Evolutionary conservation across 225 moss, liverwort and hornwort species (phyloP).

Genomic region (Asterella californica): DNA sequence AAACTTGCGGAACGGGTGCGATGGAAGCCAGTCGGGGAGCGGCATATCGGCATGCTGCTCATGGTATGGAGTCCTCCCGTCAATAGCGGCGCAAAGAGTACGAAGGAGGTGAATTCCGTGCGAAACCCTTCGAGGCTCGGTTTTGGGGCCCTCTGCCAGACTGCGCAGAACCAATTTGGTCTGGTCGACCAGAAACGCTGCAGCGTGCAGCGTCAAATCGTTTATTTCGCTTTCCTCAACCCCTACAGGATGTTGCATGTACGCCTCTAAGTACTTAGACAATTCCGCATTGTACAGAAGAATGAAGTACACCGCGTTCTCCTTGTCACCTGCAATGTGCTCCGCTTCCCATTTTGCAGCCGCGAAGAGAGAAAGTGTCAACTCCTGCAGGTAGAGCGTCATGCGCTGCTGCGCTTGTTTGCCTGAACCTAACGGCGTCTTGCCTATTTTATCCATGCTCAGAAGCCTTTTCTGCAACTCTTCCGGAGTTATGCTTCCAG

Average conservation of each 20-base stretch:
- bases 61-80: constrained; percentile 9
- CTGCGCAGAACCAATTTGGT: constrained; percentile 9
- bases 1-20: constrained; percentile 12
- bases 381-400: constrained; percentile 16
- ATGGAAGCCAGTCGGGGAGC: constrained; percentile 16
- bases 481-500: constrained; percentile 1
- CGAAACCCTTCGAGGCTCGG: constrained; percentile 1
- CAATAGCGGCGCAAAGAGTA: not conserved
- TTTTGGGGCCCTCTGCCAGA: constrained; percentile 4
- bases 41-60: constrained; percentile 3
- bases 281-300: constrained; percentile 6
- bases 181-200: constrained; percentile 14
- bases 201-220: constrained; percentile 6
- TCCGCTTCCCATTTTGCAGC: constrained; percentile 19
- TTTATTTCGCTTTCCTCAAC: constrained; percentile 7
- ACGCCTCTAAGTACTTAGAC: constrained; percentile 19
- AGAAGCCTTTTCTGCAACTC: constrained; percentile 16
- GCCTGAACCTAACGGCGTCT: not conserved
- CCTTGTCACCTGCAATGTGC: not conserved
- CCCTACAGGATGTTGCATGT: constrained; percentile 6
- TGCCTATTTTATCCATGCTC: constrained; percentile 15
- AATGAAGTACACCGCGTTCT: not conserved
- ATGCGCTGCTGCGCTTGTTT: not conserved
- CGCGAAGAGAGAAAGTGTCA: constrained; percentile 14
- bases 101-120: constrained; percentile 8